These are phyloP conservation scores for Trypanosoma melophagium DNA, from an alignment of 208 protist species.

Conservation along the genomic window DNA sequence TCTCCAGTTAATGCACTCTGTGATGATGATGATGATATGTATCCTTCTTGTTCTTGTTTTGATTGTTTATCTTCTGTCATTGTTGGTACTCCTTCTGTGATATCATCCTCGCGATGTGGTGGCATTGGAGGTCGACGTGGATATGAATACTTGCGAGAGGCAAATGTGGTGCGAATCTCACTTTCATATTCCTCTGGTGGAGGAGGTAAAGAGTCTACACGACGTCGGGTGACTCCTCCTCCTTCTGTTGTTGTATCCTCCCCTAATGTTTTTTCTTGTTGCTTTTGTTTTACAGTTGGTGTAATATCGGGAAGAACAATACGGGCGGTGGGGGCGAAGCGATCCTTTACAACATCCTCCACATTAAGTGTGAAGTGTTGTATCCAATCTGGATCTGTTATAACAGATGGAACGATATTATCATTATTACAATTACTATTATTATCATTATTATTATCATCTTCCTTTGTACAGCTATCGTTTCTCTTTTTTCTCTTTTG, in stretches of 20 bases:
- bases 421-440: neutral
- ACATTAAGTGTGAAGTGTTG: slow-evolving; percentile 38
- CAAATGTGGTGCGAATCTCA: slow-evolving; percentile 27
- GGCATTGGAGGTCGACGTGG: slow-evolving; percentile 38
- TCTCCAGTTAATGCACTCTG: neutral
- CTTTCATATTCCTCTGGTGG: slow-evolving; percentile 26
- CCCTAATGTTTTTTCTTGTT: neutral
- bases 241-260: neutral
- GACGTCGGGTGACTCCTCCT: neutral
- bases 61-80: neutral
- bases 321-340: slow-evolving; percentile 8
- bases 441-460: neutral
- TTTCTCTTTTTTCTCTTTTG: neutral
- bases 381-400: slow-evolving; percentile 33
- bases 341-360: slow-evolving; percentile 37
- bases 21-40: neutral
- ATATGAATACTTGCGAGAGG: slow-evolving; percentile 21
- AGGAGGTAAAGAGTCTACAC: slow-evolving; percentile 19
- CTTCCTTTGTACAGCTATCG: neutral
- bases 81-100: slow-evolving; percentile 34
- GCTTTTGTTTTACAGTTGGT: neutral
- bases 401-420: slow-evolving; percentile 11
- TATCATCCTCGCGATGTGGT: slow-evolving; percentile 40
- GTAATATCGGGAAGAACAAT: slow-evolving; percentile 11
- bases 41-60: neutral